Percentiles rank a stretch among this genome's conserved stretches.
Conservation (phyloP, 2,329 filamentous ascomycete species). For the Colletotrichum plurivorum region DNA sequence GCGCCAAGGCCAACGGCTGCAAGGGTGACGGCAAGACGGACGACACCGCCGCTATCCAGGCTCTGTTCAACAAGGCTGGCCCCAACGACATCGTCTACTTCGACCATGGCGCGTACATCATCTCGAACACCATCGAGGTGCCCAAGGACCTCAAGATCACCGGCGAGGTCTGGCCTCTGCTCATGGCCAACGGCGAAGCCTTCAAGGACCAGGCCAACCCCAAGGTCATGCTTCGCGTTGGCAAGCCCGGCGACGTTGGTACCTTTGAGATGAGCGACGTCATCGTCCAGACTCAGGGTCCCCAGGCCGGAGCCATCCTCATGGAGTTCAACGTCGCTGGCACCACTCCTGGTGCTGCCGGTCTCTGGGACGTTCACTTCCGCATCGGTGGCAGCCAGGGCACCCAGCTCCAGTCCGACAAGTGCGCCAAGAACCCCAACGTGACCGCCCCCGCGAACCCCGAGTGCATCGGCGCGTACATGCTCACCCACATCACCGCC, state of each 20-base stretch:
- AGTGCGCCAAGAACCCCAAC: constrained; percentile 82
- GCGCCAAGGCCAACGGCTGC: constrained; percentile 85
- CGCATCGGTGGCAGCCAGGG: constrained; percentile 90
- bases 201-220: constrained; percentile 85
- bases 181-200: constrained; percentile 83
- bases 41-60: constrained; percentile 88
- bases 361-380: constrained; percentile 96
- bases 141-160: constrained; percentile 88
- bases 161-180: constrained; percentile 91
- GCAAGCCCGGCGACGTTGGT: constrained; percentile 81
- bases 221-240: constrained; percentile 88
- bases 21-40: constrained; percentile 90
- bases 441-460: constrained; percentile 72
- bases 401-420: constrained; percentile 84
- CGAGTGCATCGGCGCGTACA: constrained; percentile 81
- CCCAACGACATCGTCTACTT: constrained; percentile 79
- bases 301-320: constrained; percentile 89
- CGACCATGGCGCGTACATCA: constrained; percentile 80
- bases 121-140: constrained; percentile 78
- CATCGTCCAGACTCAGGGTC: constrained; percentile 86
- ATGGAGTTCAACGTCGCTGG: constrained; percentile 91
- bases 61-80: constrained; percentile 77
- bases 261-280: constrained; percentile 90
- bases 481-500: constrained; percentile 76
- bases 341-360: constrained; percentile 76